Evolutionary conservation across 2,329 filamentous ascomycete genomes (phyloP).

Genomic region (Cephalotrichum gorgonifer): DNA sequence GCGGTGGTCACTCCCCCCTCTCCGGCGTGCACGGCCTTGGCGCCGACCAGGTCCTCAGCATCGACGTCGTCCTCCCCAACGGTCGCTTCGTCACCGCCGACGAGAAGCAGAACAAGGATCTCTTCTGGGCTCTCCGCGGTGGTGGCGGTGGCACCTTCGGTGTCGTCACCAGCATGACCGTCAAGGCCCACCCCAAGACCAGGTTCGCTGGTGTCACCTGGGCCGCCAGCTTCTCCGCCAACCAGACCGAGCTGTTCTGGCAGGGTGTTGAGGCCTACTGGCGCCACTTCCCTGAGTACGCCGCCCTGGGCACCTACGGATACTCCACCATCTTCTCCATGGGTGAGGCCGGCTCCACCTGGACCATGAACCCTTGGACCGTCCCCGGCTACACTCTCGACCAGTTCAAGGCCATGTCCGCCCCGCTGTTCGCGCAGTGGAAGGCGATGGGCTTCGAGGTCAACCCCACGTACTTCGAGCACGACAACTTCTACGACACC

Average conservation of each 20-base stretch:
- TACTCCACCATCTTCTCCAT: conserved; percentile 36
- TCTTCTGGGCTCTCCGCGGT: conserved; percentile 54
- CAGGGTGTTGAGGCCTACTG: conserved; percentile 32
- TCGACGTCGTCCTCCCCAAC: conserved; percentile 41
- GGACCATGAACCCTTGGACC: conserved; percentile 25
- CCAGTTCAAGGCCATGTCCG: conserved; percentile 32
- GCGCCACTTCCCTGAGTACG: conserved; percentile 29
- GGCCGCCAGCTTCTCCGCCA: conserved; percentile 23
- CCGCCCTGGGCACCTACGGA: conserved; percentile 37
- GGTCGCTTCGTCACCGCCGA: conserved; percentile 39
- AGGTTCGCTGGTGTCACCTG: conserved; percentile 32
- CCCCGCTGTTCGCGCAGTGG: conserved; percentile 31
- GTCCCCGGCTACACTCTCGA: conserved; percentile 32
- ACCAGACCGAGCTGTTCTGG: conserved; percentile 32
- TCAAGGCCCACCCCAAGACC: conserved; percentile 35
- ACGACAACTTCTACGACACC: conserved; percentile 33
- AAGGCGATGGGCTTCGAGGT: conserved; percentile 20
- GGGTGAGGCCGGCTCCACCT: conserved; percentile 28
- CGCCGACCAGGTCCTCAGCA: conserved; percentile 48
- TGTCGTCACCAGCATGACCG: conserved; percentile 44
- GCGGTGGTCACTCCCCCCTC: conserved; percentile 47
- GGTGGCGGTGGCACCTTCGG: conserved; percentile 51
- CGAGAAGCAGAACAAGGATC: conserved; percentile 35
- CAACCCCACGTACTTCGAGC: conserved; percentile 12
- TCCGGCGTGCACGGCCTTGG: conserved; percentile 44